phyloP scores from a whole-genome alignment of 768 basidiomycete species.

The Hortiboletus flavorubellus region DNA sequence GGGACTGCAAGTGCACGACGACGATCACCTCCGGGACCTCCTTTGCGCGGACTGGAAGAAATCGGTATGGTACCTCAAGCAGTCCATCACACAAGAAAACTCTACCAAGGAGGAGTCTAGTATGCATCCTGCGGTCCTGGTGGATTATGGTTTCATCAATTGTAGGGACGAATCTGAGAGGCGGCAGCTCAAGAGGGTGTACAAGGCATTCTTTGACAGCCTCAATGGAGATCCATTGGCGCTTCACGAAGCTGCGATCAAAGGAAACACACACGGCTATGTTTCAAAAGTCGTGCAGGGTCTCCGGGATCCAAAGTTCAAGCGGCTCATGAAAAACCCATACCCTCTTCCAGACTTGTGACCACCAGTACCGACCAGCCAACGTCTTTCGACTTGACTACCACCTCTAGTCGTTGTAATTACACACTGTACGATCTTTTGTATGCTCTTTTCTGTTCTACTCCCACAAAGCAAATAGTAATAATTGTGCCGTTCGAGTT shows the following conservation, averaged over 20 bases:
- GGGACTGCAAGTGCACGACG: not conserved
- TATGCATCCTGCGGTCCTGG: not conserved
- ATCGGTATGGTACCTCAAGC: conserved; percentile 2
- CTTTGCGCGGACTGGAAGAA: not conserved
- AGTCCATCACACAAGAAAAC: not conserved
- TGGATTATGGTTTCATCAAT: conserved; percentile 3
- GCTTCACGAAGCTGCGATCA: not conserved
- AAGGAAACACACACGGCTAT: not conserved
- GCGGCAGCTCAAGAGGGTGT: not conserved
- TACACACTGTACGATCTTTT: not conserved
- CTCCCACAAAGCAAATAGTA: too few species aligned
- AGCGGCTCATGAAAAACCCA: not conserved
- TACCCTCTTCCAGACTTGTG: conserved; percentile 3
- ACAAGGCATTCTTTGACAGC: not conserved
- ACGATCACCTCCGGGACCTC: not conserved
- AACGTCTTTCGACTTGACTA: not conserved
- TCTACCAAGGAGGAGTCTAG: not conserved
- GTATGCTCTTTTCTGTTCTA: not conserved
- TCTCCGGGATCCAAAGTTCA: not conserved
- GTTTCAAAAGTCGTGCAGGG: not conserved
- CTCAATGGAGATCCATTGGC: not conserved
- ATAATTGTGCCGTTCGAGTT: too few species aligned
- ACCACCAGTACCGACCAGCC: not conserved
- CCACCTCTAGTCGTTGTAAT: not conserved
- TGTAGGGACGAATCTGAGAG: not conserved